A percentile compares a stretch with the other conserved stretches of the same genome.
Evolutionary conservation across 2,329 filamentous ascomycete species (phyloP).

Genomic region (Trichoderma simmonsii): DNA sequence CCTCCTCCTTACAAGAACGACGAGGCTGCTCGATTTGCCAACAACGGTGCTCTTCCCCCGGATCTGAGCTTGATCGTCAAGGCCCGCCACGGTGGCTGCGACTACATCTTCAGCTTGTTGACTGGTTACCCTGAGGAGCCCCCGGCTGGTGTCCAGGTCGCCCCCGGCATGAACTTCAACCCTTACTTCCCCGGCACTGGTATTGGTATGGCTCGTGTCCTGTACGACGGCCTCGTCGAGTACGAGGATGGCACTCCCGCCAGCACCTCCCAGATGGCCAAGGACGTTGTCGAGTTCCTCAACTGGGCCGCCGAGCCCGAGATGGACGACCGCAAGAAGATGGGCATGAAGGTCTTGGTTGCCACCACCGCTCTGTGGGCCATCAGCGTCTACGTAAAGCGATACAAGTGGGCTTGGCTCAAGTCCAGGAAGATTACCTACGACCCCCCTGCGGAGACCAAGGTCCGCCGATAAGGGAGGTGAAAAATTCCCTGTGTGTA

Average conservation of each 20-base stretch:
- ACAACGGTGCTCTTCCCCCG: slow-evolving; percentile 95
- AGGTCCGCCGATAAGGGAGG: slow-evolving; percentile 45
- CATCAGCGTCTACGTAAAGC: slow-evolving; percentile 94
- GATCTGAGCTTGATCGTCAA: slow-evolving; percentile 98
- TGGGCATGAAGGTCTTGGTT: slow-evolving; percentile 94
- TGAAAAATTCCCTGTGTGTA: slow-evolving; percentile 35
- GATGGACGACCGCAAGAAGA: slow-evolving; percentile 99
- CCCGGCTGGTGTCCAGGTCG: slow-evolving; percentile 81
- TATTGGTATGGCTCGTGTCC: slow-evolving; percentile 97
- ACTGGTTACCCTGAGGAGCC: slow-evolving; percentile 97
- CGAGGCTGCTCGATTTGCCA: slow-evolving; percentile 94
- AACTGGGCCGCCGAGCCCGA: slow-evolving; percentile 99
- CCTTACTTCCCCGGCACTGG: slow-evolving; percentile 99
- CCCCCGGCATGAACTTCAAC: slow-evolving; percentile 97
- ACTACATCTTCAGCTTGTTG: slow-evolving; percentile 97
- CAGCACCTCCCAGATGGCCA: slow-evolving; percentile 97
- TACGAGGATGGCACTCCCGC: slow-evolving; percentile 96
- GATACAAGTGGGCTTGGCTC: slow-evolving; percentile 97
- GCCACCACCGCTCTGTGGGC: slow-evolving; percentile 77
- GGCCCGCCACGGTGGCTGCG: slow-evolving; percentile 92
- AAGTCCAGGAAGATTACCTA: slow-evolving; percentile 95
- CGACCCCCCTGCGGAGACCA: slow-evolving; percentile 64
- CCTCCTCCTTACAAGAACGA: slow-evolving; percentile 97
- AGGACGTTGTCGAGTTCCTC: slow-evolving; percentile 97
- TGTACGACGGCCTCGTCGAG: slow-evolving; percentile 96